These are phyloP conservation scores for Ophiostoma piceae DNA, from an alignment of 2,329 filamentous ascomycete species.

Conservation along the genomic window DNA sequence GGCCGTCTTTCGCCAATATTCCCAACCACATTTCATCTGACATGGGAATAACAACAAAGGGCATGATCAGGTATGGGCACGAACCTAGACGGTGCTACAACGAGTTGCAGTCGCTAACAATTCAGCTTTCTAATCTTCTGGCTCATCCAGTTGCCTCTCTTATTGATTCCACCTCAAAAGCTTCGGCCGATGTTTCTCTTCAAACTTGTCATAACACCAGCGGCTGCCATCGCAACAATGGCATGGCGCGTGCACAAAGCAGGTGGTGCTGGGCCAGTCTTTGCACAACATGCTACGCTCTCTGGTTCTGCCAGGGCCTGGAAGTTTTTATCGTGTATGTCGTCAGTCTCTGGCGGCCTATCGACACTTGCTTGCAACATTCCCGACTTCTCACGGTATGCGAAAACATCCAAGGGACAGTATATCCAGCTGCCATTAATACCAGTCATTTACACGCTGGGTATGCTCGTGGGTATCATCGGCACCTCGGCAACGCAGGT, in stretches of 20 bases:
- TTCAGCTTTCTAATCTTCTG: not conserved
- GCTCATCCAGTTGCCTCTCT: not conserved
- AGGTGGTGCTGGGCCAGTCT: not conserved
- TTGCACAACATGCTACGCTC: not conserved
- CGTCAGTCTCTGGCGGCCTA: no score
- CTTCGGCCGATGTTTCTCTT: not conserved
- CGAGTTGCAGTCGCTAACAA: not conserved
- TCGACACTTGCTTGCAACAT: not conserved
- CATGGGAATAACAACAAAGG: no score
- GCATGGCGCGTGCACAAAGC: not conserved
- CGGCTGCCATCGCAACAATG: not conserved
- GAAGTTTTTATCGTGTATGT: no score
- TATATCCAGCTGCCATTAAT: not conserved
- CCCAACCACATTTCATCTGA: not conserved
- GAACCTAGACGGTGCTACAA: no score
- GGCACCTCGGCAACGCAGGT: not conserved
- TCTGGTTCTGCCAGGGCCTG: no score
- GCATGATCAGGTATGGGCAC: no score
- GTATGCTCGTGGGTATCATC: not conserved
- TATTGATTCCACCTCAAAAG: not conserved
- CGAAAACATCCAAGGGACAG: not conserved
- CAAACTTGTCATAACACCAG: not conserved
- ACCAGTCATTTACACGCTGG: not conserved
- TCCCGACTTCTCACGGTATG: slow-evolving; percentile 3
- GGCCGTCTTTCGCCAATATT: not conserved